phyloP scores from a whole-genome alignment of 177 flowering plant species.

The Vitis hybrid region DNA sequence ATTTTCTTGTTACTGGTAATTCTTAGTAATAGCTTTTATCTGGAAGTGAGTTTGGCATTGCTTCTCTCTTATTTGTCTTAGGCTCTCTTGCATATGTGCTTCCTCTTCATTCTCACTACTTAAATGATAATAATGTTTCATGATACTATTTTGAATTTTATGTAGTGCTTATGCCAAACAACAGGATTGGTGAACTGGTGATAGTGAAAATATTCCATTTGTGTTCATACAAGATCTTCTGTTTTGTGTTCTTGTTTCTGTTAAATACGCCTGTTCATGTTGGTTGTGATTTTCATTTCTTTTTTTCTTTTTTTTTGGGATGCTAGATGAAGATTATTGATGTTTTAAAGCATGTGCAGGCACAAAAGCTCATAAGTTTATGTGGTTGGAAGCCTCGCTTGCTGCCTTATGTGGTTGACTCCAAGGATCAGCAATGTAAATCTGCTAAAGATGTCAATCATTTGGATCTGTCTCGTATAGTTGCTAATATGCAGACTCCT shows the following conservation, averaged over 20 bases:
- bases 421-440: constrained; percentile 38
- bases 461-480: constrained; percentile 16
- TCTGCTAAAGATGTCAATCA: constrained; percentile 26
- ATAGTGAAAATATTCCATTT: background rate
- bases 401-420: constrained; percentile 79
- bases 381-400: constrained; percentile 92
- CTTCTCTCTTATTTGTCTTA: constrained; percentile 2
- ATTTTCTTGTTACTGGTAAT: background rate
- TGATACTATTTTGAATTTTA: background rate
- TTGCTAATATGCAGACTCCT: constrained; percentile 26
- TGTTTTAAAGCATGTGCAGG: constrained; percentile 47
- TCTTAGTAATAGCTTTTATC: background rate
- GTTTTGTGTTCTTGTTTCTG: no score
- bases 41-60: background rate
- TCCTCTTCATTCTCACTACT: no score
- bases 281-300: background rate
- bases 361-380: constrained; percentile 75
- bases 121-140: background rate
- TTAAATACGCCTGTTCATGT: background rate
- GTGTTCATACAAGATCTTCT: background rate
- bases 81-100: background rate
- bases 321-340: background rate
- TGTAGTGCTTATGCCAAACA: background rate
- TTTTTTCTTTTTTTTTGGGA: background rate
- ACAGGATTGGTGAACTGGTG: background rate